These are phyloP conservation scores for Colletotrichum tofieldiae DNA, from an alignment of 2,329 filamentous ascomycete genomes.

Conservation along the genomic window DNA sequence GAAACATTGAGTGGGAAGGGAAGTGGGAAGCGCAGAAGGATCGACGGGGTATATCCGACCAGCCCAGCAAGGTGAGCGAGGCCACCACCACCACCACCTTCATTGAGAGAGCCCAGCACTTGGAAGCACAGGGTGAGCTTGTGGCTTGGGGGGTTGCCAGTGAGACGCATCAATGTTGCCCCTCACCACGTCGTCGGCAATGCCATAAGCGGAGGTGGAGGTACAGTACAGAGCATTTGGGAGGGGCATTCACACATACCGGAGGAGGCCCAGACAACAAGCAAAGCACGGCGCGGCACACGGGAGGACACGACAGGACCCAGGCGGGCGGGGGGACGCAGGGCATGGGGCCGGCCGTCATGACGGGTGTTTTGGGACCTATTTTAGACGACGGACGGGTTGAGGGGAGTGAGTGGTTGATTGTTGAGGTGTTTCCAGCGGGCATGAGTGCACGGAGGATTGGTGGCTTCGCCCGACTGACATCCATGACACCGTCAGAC, in stretches of 20 bases:
- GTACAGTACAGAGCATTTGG: background rate
- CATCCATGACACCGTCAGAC: slow-evolving; percentile 27
- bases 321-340: slow-evolving; percentile 34
- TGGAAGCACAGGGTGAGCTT: background rate
- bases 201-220: background rate
- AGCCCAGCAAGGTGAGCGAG: slow-evolving; percentile 19
- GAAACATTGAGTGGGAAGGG: slow-evolving; percentile 37
- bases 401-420: background rate
- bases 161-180: too few species aligned
- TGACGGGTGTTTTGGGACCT: slow-evolving; percentile 32
- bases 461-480: background rate
- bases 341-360: slow-evolving; percentile 28
- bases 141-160: too few species aligned
- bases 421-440: slow-evolving; percentile 34
- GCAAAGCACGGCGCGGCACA: slow-evolving; percentile 16
- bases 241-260: slow-evolving; percentile 8
- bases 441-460: slow-evolving; percentile 5
- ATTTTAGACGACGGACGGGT: slow-evolving; percentile 36
- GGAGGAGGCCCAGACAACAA: slow-evolving; percentile 9
- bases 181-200: background rate
- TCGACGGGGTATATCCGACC: slow-evolving; percentile 38
- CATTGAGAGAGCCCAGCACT: background rate
- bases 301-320: slow-evolving; percentile 21
- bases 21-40: slow-evolving; percentile 23
- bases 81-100: slow-evolving; percentile 1